phyloP scores from a whole-genome alignment of 2,329 filamentous ascomycete species.

The Clonostachys sp. region DNA sequence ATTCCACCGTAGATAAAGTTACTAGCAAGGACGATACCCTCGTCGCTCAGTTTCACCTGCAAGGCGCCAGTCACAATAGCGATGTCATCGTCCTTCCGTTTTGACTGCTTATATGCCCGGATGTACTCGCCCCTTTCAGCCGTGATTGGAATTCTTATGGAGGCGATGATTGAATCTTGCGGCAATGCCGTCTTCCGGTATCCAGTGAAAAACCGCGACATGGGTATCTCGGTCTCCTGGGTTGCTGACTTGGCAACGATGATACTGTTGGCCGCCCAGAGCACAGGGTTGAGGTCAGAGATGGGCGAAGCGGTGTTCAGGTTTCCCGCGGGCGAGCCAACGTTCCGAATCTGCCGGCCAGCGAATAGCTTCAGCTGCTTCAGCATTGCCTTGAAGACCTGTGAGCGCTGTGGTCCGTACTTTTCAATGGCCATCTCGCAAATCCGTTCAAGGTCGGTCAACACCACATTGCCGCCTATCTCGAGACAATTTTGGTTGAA shows the following conservation, averaged over 20 bases:
- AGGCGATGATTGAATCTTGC: slow-evolving; percentile 77
- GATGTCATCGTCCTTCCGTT: slow-evolving; percentile 97
- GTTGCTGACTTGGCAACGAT: slow-evolving; percentile 74
- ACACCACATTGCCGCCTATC: slow-evolving; percentile 85
- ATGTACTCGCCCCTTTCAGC: slow-evolving; percentile 75
- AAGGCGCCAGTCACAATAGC: slow-evolving; percentile 92
- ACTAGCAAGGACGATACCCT: slow-evolving; percentile 66
- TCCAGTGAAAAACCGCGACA: slow-evolving; percentile 87
- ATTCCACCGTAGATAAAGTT: slow-evolving; percentile 92
- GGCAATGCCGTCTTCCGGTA: slow-evolving; percentile 83
- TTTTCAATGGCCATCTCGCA: slow-evolving; percentile 73
- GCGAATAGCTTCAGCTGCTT: slow-evolving; percentile 96
- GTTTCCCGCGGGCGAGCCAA: slow-evolving; percentile 95
- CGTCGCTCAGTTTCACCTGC: slow-evolving; percentile 65
- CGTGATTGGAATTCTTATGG: slow-evolving; percentile 79
- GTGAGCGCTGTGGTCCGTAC: slow-evolving; percentile 67
- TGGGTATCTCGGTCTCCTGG: slow-evolving; percentile 78
- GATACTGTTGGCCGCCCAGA: slow-evolving; percentile 80
- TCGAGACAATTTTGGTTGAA: slow-evolving; percentile 81
- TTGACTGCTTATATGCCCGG: slow-evolving; percentile 90
- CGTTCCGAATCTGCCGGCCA: slow-evolving; percentile 91
- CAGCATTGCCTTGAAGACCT: slow-evolving; percentile 85
- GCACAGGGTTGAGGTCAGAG: slow-evolving; percentile 90
- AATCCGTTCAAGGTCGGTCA: slow-evolving; percentile 87
- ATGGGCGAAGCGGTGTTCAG: slow-evolving; percentile 93